Base-by-base conservation (phyloP, 2,329 filamentous ascomycete genomes). In the Paecilomyces sp. region DNA sequence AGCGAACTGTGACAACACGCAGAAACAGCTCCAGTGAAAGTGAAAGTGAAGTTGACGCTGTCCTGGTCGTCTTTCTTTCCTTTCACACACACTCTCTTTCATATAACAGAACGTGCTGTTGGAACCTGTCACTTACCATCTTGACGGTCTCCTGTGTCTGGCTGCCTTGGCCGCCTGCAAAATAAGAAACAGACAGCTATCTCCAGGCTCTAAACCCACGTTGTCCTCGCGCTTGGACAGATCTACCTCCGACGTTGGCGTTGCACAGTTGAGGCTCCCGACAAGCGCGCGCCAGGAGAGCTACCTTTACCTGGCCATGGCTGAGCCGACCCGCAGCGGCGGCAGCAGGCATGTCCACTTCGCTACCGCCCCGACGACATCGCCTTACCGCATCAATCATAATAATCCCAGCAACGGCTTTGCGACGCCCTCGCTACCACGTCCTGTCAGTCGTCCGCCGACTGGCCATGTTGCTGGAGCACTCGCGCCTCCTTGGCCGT, bases 111-210 rank as follows among this genome's bases (percentile, higher is more conserved):
- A 12, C 31, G 31, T 33, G 31, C 25, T 22, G 8, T 28, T 54
- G 4, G 30, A 50, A 50, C 18, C 33, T 57, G 59, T 52, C 57
- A 67, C 70, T 69, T 52, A 73, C 71, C 71, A 73, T 73, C 55
- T 69, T 70, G 65, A 64, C 58, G 33, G 34, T 22, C 47, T 34
- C 57, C 54, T 55, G 56, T 53, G 54, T 58, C 62, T 34, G 25
- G 41, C 41, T 54, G 53, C 56, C 41, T 58, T 55, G 6, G 5
- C 18, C 30, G 34, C n/a, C 8, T 25, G 18, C 28, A 5, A 31
- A 53, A 25, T 13, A 25, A 13, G 51, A 28, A 8, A 5, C 51
- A 53, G 6, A 11, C 51, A 25, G 4, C 51, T 8, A 53, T 18
- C 11, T 53, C 22, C 22, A 18, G 41, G n/a, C 7, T 47, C 18